Percentiles rank a stretch among this genome's conserved stretches.
Evolutionary conservation across 495 filamentous ascomycete species (phyloP).

Genomic region (Neurospora sublineolata): DNA sequence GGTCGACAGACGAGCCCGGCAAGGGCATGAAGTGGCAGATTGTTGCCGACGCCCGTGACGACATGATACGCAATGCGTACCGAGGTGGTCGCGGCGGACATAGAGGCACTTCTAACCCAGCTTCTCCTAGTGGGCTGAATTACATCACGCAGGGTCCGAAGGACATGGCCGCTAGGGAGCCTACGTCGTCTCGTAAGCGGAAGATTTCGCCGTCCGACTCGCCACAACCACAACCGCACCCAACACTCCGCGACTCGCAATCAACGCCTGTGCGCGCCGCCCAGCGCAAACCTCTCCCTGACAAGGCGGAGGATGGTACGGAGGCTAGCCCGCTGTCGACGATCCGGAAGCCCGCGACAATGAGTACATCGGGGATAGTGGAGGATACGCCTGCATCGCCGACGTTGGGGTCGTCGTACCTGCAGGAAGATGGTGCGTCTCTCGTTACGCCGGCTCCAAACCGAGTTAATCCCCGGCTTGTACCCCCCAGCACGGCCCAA

Average conservation of each 20-base stretch:
- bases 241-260: constrained; percentile 36
- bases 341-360: constrained; percentile 23
- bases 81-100: constrained; percentile 45
- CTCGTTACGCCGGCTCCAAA: constrained; percentile 80
- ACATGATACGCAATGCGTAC: constrained; percentile 41
- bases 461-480: constrained; percentile 69
- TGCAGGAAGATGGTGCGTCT: constrained; percentile 40
- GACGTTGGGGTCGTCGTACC: constrained; percentile 53
- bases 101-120: constrained; percentile 44
- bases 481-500: constrained; percentile 79
- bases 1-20: constrained; percentile 85
- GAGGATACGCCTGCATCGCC: constrained; percentile 53
- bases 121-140: constrained; percentile 42
- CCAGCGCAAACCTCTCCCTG: constrained; percentile 36
- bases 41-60: constrained; percentile 64
- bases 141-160: constrained; percentile 37
- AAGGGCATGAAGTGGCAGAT: constrained; percentile 99
- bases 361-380: constrained; percentile 44
- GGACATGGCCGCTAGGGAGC: constrained; percentile 34
- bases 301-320: constrained; percentile 20
- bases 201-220: constrained; percentile 41
- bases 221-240: constrained; percentile 36
- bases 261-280: constrained; percentile 47
- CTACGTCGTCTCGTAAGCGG: constrained; percentile 31
- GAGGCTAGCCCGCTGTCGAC: constrained; percentile 41